These are phyloP conservation scores for Nicotiana attenuata DNA, from an alignment of 257 asterid species.

Conservation along the genomic window DNA sequence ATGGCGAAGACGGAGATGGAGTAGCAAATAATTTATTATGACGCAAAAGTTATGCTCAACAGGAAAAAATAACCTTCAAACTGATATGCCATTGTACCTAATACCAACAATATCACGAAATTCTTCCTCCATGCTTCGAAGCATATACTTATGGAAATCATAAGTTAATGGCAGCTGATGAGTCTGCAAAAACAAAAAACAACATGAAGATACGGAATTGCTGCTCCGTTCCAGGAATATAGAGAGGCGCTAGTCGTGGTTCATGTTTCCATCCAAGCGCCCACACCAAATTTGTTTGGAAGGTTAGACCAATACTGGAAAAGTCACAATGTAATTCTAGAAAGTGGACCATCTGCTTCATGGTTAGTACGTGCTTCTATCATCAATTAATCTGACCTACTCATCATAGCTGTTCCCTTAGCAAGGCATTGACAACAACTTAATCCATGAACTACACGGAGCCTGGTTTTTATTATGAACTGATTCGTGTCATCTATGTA, in stretches of 20 bases:
- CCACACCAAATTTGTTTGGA: neutral
- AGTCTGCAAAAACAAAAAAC: conserved; percentile 47
- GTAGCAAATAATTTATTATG: neutral
- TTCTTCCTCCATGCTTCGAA: conserved; percentile 97
- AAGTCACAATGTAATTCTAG: neutral
- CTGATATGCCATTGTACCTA: conserved; percentile 39
- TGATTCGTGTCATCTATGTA: neutral
- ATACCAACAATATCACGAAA: conserved; percentile 94
- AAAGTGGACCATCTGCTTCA: neutral
- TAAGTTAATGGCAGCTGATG: conserved; percentile 82
- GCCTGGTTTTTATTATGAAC: neutral
- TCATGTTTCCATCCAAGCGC: neutral
- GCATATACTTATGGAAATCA: conserved; percentile 92
- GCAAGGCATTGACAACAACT: neutral
- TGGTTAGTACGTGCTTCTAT: neutral
- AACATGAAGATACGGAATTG: neutral
- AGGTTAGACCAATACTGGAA: neutral
- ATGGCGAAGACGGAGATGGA: neutral
- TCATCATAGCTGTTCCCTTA: neutral
- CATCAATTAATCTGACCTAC: neutral
- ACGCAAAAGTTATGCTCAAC: neutral
- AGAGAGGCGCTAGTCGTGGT: neutral
- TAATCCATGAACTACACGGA: neutral
- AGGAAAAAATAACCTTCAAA: conserved; percentile 5
- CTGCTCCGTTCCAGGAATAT: neutral